Conservation (phyloP, 495 filamentous ascomycete species). For the Trichocladium antarcticum region DNA sequence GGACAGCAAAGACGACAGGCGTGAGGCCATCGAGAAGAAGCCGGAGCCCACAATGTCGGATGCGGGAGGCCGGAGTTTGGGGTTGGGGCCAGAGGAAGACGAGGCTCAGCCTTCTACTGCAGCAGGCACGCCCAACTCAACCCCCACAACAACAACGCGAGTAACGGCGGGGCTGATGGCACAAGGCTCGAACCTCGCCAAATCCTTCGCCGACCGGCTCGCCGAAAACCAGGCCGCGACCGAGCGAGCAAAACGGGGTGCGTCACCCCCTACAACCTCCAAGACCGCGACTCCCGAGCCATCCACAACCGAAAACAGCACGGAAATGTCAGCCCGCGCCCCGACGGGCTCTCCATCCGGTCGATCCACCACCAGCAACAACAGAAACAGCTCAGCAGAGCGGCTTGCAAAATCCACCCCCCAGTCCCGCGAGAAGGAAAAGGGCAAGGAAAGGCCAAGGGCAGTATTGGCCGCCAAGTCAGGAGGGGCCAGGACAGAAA, state of each 20-base stretch:
- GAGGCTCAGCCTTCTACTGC: background rate
- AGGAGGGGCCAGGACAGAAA: background rate
- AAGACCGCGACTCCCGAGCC: background rate
- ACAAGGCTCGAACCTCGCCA: no score
- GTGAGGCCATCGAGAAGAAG: background rate
- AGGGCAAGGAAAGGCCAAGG: background rate
- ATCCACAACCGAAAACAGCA: background rate
- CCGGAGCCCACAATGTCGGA: background rate
- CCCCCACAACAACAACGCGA: no score
- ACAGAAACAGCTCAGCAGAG: background rate
- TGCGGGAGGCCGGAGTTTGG: no score
- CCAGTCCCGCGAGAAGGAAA: background rate
- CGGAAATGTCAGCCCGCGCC: background rate
- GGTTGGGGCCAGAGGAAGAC: background rate
- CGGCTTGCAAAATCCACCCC: background rate
- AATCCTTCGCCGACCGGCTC: background rate
- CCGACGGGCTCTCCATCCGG: background rate
- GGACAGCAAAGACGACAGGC: background rate
- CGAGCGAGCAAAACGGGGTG: background rate
- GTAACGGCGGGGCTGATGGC: no score
- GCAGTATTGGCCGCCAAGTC: background rate
- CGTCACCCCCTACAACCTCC: background rate
- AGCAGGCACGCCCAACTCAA: no score
- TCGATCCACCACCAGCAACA: background rate
- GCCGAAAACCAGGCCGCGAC: background rate